These are phyloP conservation scores for Brassica rapa DNA, from an alignment of 345 rosid species.

Conservation along the genomic window DNA sequence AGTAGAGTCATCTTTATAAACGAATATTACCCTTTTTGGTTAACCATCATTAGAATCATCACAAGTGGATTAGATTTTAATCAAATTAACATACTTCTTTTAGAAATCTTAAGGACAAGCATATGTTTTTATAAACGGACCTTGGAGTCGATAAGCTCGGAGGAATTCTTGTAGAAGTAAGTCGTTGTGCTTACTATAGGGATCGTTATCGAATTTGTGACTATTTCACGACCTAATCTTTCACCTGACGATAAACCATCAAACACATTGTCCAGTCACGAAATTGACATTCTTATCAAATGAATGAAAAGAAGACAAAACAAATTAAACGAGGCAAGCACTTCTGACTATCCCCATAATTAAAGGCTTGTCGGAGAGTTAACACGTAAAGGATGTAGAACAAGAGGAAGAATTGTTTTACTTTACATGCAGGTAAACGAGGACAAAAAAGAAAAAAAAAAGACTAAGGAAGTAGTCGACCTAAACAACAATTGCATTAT, in stretches of 20 bases:
- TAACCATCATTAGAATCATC: background rate
- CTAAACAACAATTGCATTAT: no score
- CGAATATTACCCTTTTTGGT: background rate
- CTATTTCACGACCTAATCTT: slow-evolving; percentile 80
- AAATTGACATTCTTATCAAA: background rate
- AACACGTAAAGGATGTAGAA: no score
- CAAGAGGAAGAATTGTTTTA: no score
- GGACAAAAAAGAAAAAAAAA: no score
- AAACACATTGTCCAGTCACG: background rate
- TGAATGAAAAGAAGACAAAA: background rate
- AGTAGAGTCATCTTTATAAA: background rate
- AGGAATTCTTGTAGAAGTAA: slow-evolving; percentile 75
- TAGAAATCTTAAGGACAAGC: background rate
- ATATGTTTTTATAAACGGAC: background rate
- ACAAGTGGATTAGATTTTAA: background rate
- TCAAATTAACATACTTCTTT: background rate
- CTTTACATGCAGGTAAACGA: no score
- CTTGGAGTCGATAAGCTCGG: slow-evolving; percentile 80
- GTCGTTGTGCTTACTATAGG: slow-evolving; percentile 81
- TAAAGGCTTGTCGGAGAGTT: background rate
- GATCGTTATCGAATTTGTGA: slow-evolving; percentile 77
- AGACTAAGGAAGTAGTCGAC: no score
- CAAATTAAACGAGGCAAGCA: background rate
- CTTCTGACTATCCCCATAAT: background rate
- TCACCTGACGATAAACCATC: slow-evolving; percentile 54